Evolutionary conservation across 352 stramenopile genomes (phyloP).

Genomic region (Globisporangium polare): DNA sequence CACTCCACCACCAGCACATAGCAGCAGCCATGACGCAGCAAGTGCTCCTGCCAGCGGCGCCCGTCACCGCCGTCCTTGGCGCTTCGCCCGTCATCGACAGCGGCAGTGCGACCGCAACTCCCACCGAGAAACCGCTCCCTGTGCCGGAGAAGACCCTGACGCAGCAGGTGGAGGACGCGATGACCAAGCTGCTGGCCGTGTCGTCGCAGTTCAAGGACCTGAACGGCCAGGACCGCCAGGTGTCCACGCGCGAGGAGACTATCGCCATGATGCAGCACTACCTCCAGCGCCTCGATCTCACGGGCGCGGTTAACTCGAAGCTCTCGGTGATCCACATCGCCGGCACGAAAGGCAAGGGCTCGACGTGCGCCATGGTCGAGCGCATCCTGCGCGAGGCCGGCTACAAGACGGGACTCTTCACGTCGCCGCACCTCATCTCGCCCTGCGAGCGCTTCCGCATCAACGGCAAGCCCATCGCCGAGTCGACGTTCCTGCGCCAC

Average conservation of each 20-base stretch:
- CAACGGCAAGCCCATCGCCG: constrained; percentile 86
- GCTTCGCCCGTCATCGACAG: neutral
- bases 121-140: neutral
- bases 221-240: constrained; percentile 55
- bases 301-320: constrained; percentile 33
- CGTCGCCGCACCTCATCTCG: constrained; percentile 93
- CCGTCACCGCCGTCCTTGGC: neutral
- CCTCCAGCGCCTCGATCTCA: constrained; percentile 47
- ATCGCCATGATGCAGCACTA: constrained; percentile 84
- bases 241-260: constrained; percentile 72
- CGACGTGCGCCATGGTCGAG: constrained; percentile 86
- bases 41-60: constrained; percentile 6
- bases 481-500: constrained; percentile 73
- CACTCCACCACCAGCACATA: neutral
- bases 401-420: constrained; percentile 92
- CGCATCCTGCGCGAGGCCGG: constrained; percentile 71
- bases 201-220: constrained; percentile 69
- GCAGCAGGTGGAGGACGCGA: constrained; percentile 49
- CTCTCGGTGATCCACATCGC: constrained; percentile 91
- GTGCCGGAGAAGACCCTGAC: constrained; percentile 6
- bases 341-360: constrained; percentile 96
- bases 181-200: constrained; percentile 53
- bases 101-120: neutral
- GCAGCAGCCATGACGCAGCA: constrained; percentile 13
- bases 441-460: constrained; percentile 94